Evolutionary conservation across 2,329 filamentous ascomycete genomes (phyloP).

Genomic region (Penicillium digitatum): DNA sequence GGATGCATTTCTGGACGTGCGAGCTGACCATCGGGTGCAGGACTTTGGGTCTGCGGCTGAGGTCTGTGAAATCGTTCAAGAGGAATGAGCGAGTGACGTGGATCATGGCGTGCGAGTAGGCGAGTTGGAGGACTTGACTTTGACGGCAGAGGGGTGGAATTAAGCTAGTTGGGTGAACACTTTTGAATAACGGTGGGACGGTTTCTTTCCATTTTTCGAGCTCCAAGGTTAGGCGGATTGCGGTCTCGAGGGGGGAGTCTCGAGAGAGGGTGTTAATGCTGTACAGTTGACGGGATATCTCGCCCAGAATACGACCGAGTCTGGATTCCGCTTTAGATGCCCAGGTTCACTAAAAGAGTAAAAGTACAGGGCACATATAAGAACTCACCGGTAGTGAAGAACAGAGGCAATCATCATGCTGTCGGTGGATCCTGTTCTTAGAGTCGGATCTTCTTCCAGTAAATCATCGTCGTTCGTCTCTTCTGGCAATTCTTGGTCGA

Average conservation of each 20-base stretch:
- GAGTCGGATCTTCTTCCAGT: conserved; percentile 40
- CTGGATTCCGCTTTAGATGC: conserved; percentile 16
- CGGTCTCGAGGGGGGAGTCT: conserved; percentile 32
- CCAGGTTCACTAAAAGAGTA: neutral
- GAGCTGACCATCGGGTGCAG: conserved; percentile 33
- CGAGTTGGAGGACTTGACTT: conserved; percentile 39
- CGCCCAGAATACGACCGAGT: conserved; percentile 50
- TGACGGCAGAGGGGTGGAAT: conserved; percentile 39
- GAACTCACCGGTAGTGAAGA: conserved; percentile 35
- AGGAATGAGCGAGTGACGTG: conserved; percentile 39
- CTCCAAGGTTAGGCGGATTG: conserved; percentile 33
- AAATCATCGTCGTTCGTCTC: conserved; percentile 57
- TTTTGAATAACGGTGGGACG: conserved; percentile 36
- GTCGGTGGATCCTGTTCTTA: conserved; percentile 34
- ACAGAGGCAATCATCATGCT: conserved; percentile 42
- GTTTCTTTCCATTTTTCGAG: conserved; percentile 38
- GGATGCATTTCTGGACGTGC: conserved; percentile 44
- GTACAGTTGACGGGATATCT: conserved; percentile 47
- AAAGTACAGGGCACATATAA: neutral
- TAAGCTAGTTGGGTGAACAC: conserved; percentile 34
- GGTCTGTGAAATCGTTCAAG: conserved; percentile 37
- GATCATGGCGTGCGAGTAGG: conserved; percentile 40
- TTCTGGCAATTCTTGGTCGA: conserved; percentile 58
- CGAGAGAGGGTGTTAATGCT: conserved; percentile 32
- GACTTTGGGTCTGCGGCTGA: conserved; percentile 29